Base-by-base conservation (phyloP, 1,284 basidiomycete genomes). In the Austropuccinia psidii region DNA sequence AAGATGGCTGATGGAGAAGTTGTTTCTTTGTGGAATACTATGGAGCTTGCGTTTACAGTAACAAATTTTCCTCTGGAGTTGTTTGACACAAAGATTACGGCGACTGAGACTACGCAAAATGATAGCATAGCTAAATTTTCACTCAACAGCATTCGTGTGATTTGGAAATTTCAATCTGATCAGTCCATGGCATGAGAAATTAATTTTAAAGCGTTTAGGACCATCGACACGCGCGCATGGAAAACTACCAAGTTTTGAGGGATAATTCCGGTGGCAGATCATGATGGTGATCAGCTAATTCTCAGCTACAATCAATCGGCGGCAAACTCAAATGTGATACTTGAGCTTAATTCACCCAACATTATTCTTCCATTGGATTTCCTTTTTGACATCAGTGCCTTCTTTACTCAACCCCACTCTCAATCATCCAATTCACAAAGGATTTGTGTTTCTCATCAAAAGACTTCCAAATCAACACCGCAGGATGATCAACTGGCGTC, bases 361-460 rank as follows among this genome's bases (percentile, higher is more conserved):
- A 85, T 98, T 77, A 91, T 98, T 75, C 92, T 99, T 78, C 89
- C 96, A 4, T 84, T 97, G 27, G 93, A 98, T 77, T 95, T 93
- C 0, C 85, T 98, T 41, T 91, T 97, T 78, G 89, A 90, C 0
- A 83, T 99, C 39, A 82, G 93, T 37, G 87, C 89, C 75, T 98
- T 97, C 81, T 91, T 95, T 79, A 85, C 85, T 54, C 88, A 86
- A 75, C 85, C 89, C 0, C 87, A 88, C 75, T 72, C 74, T 33
- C 57, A 62, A n/a, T n/a, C n/a, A n/a, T 31, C 54, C 11, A 52
- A 49, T n/a, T 55, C 72, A 3, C 49, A 61, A 31, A n/a, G n/a
- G n/a, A n/a, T n/a, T n/a, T n/a, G n/a, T n/a, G n/a, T n/a, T n/a
- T n/a, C n/a, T n/a, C n/a, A n/a, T n/a, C 61, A 47, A 49, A 35